Base-by-base conservation (phyloP, 495 filamentous ascomycete species). In the Cenococcum geophilum region DNA sequence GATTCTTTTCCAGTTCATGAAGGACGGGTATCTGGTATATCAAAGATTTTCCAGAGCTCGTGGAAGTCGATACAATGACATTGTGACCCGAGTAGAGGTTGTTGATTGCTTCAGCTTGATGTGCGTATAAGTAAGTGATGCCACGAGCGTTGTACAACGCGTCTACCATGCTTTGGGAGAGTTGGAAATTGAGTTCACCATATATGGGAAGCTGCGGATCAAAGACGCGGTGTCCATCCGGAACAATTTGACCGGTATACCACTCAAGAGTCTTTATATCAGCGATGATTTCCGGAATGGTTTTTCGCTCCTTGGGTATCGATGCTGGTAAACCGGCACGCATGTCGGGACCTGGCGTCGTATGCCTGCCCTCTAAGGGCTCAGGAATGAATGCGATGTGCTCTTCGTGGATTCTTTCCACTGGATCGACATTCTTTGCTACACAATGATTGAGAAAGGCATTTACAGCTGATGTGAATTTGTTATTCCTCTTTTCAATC, bases 21-120 rank as follows among this genome's bases (percentile, higher is more conserved):
- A 99, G 76, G 63, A 97, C 92, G 0, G 93, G 93, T 20, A 99
- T 78, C 68, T 97, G 95, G 69, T 97, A 99, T 57, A 97, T 97
- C 34, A 99, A 75, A 5, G 90, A 95, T 73, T 99, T 99, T 5
- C 93, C 93, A 0, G 95, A 97, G 72, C 88, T 92, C 0, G 93
- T 99, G 16, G 92, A 96, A 0, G 93, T 99, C 3, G 91, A 84
- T 0, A 97, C 87, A 61, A 99, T 92, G 42, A 97, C 92, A 71
- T 97, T 83, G 42, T 85, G 83, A 0, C 90, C 91, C 4, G 84
- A 84, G 61, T 95, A 82, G 27, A 99, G 76, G 62, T 86, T 81
- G 71, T 97, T 99, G 70, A 97, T 95, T 0, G 93, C 93, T 74
- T 96, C 89, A 1, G 90, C 85, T 75, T 99, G 93, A 71, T 99